Conservation (phyloP, 352 stramenopile species). For the Detonula confervacea region DNA sequence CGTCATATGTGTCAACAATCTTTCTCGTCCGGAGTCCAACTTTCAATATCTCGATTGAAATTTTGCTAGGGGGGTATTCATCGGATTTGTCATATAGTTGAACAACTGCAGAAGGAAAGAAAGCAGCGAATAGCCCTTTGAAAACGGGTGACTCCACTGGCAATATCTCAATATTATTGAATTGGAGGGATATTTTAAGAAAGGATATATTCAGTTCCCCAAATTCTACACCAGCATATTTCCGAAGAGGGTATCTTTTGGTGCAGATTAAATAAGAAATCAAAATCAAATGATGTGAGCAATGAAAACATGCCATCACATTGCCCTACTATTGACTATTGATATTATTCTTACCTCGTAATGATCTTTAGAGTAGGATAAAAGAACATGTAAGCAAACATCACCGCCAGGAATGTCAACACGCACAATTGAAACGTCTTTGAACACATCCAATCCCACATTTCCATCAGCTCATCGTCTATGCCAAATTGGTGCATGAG, state of each 20-base stretch:
- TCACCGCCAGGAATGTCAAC: not conserved
- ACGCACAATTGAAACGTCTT: slow-evolving; percentile 6
- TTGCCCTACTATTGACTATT: not conserved
- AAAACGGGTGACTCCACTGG: slow-evolving; percentile 35
- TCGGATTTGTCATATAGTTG: slow-evolving; percentile 17
- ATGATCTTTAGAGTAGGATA: slow-evolving; percentile 8
- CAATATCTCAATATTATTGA: slow-evolving; percentile 25
- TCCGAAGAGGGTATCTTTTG: slow-evolving; percentile 25
- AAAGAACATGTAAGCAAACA: slow-evolving; percentile 14
- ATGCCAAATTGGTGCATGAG: slow-evolving; percentile 1
- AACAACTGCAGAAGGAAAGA: slow-evolving; percentile 44
- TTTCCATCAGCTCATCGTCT: not conserved
- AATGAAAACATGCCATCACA: not conserved
- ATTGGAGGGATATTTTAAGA: slow-evolving; percentile 21
- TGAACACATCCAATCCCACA: not conserved
- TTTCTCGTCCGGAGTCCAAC: slow-evolving; percentile 22
- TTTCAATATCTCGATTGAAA: slow-evolving; percentile 28
- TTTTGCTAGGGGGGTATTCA: slow-evolving; percentile 37
- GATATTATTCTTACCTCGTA: slow-evolving; percentile 19
- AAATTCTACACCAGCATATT: slow-evolving; percentile 42
- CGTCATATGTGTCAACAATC: not conserved
- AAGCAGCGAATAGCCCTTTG: slow-evolving; percentile 17
- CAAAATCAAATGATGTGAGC: not conserved
- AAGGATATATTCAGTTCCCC: slow-evolving; percentile 21
- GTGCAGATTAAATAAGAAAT: not conserved